Base-by-base conservation (phyloP, 805 yeast species). In the Saccharomycopsis capsularis region DNA sequence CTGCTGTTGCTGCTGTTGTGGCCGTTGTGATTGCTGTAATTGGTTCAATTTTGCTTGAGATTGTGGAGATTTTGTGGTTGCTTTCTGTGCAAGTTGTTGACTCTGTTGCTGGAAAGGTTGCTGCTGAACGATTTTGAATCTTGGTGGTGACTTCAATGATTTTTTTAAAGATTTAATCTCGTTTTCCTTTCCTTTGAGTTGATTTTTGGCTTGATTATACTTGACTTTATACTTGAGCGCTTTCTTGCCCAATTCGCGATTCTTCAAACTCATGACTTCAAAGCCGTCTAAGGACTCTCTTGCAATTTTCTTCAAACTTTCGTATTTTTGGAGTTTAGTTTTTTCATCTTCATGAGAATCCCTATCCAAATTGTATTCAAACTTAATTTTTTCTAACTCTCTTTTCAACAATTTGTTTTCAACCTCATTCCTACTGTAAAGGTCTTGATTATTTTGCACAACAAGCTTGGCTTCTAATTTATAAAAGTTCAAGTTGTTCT, bases 341-440 rank as follows among this genome's bases (percentile, higher is more conserved):
- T 37, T 40, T 18, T 32, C 27, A 42, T 42, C 35, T 29, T 30
- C 35, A 19, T 21, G 11, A 7, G 29, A 22, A 37, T 36, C 37
- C 3, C 15, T 42, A 29, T 37, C 44, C 9, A 35, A n/a, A 24
- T 18, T 21, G 25, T 40, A 30, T 24, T 48, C 48, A 35, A 23
- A 30, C 30, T 48, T 48, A 18, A 45, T 9, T 11, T 44, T 30
- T 6, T 41, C 42, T 32, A 44, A 68, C 61, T 52, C 75, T 69
- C 56, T 65, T 56, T 71, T 67, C 39, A 65, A 63, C n/a, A 75
- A 58, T 43, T 62, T 66, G 44, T 63, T 65, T 55, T 74, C 79
- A 16, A 74, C 79, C 54, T 73, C 75, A 49, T 66, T 65, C 18
- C 78, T 39, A n/a, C 38, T 40, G n/a, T 25, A 24, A 9, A 42